Evolutionary conservation across 2,329 filamentous ascomycete genomes (phyloP).

Genomic region (Pyrenochaeta sp.): DNA sequence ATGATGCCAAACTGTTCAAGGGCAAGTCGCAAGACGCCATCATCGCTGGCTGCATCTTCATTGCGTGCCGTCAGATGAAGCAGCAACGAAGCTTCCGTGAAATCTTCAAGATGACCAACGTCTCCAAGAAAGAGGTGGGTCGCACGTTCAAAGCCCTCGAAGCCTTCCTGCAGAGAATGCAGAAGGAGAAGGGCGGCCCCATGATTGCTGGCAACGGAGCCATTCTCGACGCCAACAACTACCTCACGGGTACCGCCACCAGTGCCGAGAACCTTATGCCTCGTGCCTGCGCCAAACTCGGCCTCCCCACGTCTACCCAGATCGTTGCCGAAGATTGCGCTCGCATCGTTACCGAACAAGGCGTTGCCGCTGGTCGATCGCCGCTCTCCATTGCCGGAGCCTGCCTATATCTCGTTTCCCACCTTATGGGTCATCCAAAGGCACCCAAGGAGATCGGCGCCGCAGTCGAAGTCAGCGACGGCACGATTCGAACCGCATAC

Average conservation of each 20-base stretch:
- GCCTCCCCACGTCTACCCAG: constrained; percentile 76
- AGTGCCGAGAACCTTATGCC: constrained; percentile 84
- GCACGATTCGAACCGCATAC: constrained; percentile 95
- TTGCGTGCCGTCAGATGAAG: constrained; percentile 89
- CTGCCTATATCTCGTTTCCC: constrained; percentile 94
- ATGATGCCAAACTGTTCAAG: constrained; percentile 92
- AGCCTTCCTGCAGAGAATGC: constrained; percentile 79
- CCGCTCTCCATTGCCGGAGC: constrained; percentile 93
- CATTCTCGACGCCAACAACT: constrained; percentile 62
- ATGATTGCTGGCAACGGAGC: constrained; percentile 46
- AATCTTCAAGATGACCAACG: constrained; percentile 90
- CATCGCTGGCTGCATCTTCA: constrained; percentile 96
- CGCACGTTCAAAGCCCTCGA: constrained; percentile 93
- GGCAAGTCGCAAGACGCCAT: constrained; percentile 94
- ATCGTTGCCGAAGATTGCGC: constrained; percentile 83
- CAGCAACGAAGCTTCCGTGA: constrained; percentile 92
- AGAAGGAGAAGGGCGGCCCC: constrained; percentile 30
- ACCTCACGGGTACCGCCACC: constrained; percentile 73
- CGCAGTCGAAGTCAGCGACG: constrained; percentile 90
- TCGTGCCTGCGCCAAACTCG: constrained; percentile 87
- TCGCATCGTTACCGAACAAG: constrained; percentile 76
- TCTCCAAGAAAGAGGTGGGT: constrained; percentile 97
- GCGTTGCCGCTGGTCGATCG: constrained; percentile 88
- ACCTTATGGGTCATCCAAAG: constrained; percentile 80
- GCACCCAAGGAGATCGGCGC: constrained; percentile 84